A percentile compares a stretch with the other conserved stretches of the same genome.
Evolutionary conservation across 768 basidiomycete genomes (phyloP).

Genomic region (Psilocybe cubensis): DNA sequence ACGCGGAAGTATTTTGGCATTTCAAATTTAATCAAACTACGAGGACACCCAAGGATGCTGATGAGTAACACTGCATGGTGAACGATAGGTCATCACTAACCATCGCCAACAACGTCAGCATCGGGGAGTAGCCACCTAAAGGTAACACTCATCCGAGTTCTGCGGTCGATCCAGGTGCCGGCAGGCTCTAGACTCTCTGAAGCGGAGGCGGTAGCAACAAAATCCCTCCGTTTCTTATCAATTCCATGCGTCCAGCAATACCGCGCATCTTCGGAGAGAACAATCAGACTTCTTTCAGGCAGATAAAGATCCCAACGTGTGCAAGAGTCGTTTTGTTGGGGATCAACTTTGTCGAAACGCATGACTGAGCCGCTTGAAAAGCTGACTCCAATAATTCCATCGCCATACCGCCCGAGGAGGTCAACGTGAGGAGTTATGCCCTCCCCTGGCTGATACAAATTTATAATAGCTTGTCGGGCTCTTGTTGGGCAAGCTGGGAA

Average conservation of each 20-base stretch:
- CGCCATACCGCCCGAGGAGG: conserved; percentile 79
- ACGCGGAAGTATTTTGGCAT: not conserved
- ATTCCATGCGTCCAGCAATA: conserved; percentile 93
- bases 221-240: conserved; percentile 59
- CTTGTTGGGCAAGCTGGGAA: conserved; percentile 53
- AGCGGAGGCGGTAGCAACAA: conserved; percentile 38
- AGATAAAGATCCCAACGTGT: conserved; percentile 62
- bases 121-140: conserved; percentile 87
- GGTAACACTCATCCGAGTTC: conserved; percentile 76
- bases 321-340: conserved; percentile 1
- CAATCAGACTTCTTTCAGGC: conserved; percentile 74
- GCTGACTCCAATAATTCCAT: conserved; percentile 90
- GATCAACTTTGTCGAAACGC: conserved; percentile 56
- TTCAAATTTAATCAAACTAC: not conserved
- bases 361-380: conserved; percentile 82
- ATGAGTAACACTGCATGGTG: not conserved
- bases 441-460: conserved; percentile 86
- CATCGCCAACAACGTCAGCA: conserved; percentile 73
- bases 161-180: conserved; percentile 51
- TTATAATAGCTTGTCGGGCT: conserved; percentile 87
- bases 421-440: conserved; percentile 92
- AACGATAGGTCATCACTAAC: not conserved
- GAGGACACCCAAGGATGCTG: not conserved
- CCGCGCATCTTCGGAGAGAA: conserved; percentile 80
- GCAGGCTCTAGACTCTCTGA: conserved; percentile 8